A percentile compares a stretch with the other conserved stretches of the same genome.
phyloP scores from a whole-genome alignment of 192 early-diverging fungal genomes.

The Podila epigama region DNA sequence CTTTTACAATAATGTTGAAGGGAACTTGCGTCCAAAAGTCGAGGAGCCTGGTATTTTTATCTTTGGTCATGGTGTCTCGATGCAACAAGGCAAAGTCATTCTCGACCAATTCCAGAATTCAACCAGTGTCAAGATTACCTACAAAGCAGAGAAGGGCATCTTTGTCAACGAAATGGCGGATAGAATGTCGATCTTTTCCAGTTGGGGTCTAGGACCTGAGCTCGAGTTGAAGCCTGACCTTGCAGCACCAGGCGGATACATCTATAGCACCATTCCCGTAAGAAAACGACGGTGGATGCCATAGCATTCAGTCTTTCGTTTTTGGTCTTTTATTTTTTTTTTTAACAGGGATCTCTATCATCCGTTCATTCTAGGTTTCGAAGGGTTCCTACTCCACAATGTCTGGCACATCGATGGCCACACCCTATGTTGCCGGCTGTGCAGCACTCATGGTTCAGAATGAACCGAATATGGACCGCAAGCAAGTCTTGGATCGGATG shows the following conservation, averaged over 20 bases:
- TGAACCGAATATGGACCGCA: conserved; percentile 10
- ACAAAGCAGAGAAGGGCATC: conserved; percentile 25
- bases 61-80: conserved; percentile 64
- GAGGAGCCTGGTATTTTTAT: conserved; percentile 52
- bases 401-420: conserved; percentile 74
- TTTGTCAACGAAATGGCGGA: conserved; percentile 61
- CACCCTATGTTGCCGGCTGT: conserved; percentile 59
- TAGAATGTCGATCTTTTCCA: conserved; percentile 74
- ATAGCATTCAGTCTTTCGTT: too few relatives aligned
- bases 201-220: conserved; percentile 73
- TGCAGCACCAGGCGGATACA: conserved; percentile 66
- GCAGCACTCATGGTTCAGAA: conserved; percentile 37
- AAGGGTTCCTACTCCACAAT: conserved; percentile 34
- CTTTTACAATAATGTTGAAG: conserved; percentile 62
- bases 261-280: conserved; percentile 66
- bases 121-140: conserved; percentile 14
- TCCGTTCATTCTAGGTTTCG: too few relatives aligned
- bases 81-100: conserved; percentile 54
- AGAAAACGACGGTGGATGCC: background rate
- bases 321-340: background rate
- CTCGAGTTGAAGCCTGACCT: conserved; percentile 70
- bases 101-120: conserved; percentile 48
- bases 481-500: conserved; percentile 4
- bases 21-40: conserved; percentile 6
- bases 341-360: too few relatives aligned